These are phyloP conservation scores for Schizochytrium sp. DNA, from an alignment of 108 stramenopile species.

Conservation along the genomic window DNA sequence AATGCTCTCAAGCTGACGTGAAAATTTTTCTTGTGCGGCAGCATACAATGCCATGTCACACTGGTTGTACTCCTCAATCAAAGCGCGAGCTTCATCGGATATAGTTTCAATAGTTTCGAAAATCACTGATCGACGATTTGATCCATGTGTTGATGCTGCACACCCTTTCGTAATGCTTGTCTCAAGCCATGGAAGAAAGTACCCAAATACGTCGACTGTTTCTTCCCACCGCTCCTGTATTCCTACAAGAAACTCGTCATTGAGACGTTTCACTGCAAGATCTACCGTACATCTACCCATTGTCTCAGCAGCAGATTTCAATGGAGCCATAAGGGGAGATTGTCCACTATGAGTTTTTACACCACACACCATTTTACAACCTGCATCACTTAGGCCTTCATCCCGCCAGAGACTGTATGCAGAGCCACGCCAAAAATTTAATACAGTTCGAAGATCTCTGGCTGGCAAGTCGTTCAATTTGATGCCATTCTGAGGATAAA, in stretches of 20 bases:
- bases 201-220: neutral
- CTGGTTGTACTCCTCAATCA: slow-evolving; percentile 6
- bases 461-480: neutral
- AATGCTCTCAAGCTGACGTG: neutral
- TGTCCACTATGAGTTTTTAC: neutral
- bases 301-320: neutral
- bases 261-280: neutral
- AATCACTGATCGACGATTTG: neutral
- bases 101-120: neutral
- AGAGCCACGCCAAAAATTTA: neutral
- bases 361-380: slow-evolving; percentile 9
- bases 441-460: neutral
- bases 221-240: slow-evolving; percentile 35
- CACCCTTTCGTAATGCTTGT: neutral
- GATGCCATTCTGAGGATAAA: neutral
- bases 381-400: neutral
- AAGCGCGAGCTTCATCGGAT: neutral
- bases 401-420: neutral
- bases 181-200: neutral
- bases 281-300: neutral
- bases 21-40: neutral
- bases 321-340: neutral
- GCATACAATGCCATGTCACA: slow-evolving; percentile 15
- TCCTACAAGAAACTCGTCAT: neutral
- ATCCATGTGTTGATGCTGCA: neutral